Conservation (phyloP, 345 rosid species). For the Zanthoxylum bungeanum region DNA sequence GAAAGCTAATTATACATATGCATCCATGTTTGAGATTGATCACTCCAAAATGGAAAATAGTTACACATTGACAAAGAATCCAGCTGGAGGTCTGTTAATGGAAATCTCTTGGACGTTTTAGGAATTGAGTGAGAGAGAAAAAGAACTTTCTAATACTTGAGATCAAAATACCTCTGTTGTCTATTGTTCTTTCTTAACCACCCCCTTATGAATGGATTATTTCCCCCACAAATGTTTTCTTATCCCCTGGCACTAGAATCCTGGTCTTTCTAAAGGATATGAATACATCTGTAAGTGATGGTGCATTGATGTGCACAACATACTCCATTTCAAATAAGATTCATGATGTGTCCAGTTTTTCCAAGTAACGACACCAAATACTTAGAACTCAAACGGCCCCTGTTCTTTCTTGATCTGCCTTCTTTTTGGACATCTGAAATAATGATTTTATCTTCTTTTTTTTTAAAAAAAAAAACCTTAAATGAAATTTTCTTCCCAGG, state of each 20-base stretch:
- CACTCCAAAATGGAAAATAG: not conserved
- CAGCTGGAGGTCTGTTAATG: not conserved
- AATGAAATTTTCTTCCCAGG: not conserved
- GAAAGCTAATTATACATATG: not conserved
- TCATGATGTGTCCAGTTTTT: not conserved
- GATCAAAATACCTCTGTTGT: too few species aligned
- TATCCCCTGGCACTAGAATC: too few species aligned
- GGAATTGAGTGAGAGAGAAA: not conserved
- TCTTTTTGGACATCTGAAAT: not conserved
- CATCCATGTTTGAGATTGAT: not conserved
- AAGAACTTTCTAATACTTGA: not conserved
- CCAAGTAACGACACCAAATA: not conserved
- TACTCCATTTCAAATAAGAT: not conserved
- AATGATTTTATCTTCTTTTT: not conserved
- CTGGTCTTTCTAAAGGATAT: too few species aligned
- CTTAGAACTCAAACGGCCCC: not conserved
- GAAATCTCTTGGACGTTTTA: not conserved
- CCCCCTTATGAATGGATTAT: too few species aligned
- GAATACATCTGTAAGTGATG: too few species aligned
- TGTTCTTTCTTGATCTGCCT: not conserved
- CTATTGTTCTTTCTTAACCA: too few species aligned
- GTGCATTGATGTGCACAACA: too few species aligned
- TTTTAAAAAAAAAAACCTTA: too few species aligned
- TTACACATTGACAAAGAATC: not conserved
- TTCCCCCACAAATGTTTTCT: too few species aligned